These are phyloP conservation scores for Petunia hybrid DNA, from an alignment of 305 asterid species.

Conservation along the genomic window DNA sequence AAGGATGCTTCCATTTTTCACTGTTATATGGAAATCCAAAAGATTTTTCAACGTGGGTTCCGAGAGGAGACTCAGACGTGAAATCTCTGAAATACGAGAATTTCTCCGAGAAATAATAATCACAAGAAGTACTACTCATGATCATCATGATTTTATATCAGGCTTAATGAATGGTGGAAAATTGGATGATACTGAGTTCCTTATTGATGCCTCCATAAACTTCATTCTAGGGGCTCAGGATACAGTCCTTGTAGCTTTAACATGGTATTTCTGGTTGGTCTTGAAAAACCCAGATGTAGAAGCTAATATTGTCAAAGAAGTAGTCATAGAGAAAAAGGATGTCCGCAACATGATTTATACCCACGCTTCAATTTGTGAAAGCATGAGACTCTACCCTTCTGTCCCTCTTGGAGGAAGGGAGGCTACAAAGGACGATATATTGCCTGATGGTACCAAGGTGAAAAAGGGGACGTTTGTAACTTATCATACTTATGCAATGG, in stretches of 20 bases:
- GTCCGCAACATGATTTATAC: constrained; percentile 1
- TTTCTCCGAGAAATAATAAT: constrained; percentile 2
- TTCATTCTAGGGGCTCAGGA: background rate
- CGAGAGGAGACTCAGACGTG: constrained; percentile 28
- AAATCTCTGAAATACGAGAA: constrained; percentile 8
- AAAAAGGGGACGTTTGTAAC: constrained; percentile 13
- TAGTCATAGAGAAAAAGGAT: background rate
- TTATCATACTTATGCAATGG: constrained; percentile 27
- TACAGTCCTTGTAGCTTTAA: background rate
- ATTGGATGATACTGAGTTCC: constrained; percentile 9
- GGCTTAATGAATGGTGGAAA: constrained; percentile 13
- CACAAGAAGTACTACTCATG: background rate
- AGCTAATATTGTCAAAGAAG: background rate
- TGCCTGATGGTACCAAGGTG: constrained; percentile 32
- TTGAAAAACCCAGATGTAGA: background rate
- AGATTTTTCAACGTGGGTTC: background rate
- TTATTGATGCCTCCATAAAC: constrained; percentile 16
- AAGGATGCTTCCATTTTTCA: background rate
- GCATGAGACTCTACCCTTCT: constrained; percentile 35
- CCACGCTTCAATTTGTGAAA: constrained; percentile 29
- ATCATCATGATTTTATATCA: constrained; percentile 17
- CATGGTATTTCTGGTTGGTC: constrained; percentile 1
- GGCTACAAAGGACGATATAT: constrained; percentile 25
- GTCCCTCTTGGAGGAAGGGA: constrained; percentile 17
- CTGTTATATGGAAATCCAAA: background rate